phyloP scores from a whole-genome alignment of 176 grass and related monocot genomes.

The Oryza coarctata region DNA sequence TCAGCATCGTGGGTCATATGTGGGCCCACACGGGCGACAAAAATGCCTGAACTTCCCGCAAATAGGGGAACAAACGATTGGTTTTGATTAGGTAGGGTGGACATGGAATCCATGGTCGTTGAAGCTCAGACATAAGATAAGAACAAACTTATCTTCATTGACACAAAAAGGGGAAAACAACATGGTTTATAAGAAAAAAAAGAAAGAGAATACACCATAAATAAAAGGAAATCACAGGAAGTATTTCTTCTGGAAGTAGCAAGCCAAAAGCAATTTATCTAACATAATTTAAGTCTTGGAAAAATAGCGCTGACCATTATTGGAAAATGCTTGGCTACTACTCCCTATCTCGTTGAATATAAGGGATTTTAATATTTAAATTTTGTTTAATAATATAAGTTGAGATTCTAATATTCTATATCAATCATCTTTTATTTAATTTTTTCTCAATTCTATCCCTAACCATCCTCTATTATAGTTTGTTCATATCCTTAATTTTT shows the following conservation, averaged over 20 bases:
- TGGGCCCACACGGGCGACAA: not conserved
- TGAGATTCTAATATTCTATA: too few species aligned
- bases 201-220: not conserved
- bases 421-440: too few species aligned
- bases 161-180: not conserved
- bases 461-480: too few species aligned
- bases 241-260: not conserved
- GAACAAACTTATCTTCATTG: not conserved
- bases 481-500: too few species aligned
- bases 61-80: not conserved
- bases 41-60: not conserved
- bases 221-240: not conserved
- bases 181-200: not conserved
- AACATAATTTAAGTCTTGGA: not conserved
- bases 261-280: not conserved
- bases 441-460: too few species aligned
- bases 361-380: too few species aligned
- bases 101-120: not conserved
- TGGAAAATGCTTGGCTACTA: conserved; percentile 1
- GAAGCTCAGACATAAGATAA: conserved; percentile 2
- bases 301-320: not conserved
- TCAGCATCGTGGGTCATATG: not conserved
- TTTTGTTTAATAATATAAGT: too few species aligned
- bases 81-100: not conserved
- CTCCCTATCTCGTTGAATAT: too few species aligned